Evolutionary conservation across 75 land plant species (phyloP), one percentile per base, ranked within the genome.

Genomic region (Azolla pinnata): DNA sequence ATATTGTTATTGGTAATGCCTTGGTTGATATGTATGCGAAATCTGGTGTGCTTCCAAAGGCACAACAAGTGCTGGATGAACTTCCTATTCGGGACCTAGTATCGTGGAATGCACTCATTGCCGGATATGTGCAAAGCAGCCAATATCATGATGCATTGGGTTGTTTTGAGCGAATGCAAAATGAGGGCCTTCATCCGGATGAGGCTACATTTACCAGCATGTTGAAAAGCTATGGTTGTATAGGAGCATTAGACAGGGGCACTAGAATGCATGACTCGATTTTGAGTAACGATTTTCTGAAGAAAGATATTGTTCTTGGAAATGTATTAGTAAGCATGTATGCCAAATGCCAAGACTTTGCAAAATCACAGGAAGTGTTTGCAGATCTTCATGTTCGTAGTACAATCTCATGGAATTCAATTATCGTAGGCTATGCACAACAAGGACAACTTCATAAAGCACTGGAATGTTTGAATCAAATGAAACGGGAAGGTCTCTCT

Each of bases 41-140:
- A 21, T 66, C 62, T 45, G 70, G 80, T 0, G 10, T 18, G 1
- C 19, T 64, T 27, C 60, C 53, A 20, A 66, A 70, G 26, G 64
- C 72, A 29, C 27, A 73, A 44, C 47, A 60, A 44, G 71, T 74
- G 10, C 83, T 87, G 49, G 59, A 63, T 44, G 64, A 44, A 1
- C 56, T 75, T 2, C 27, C 30, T 5, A 70, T 71, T 1, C 46
- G 72, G 40, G 85, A 85, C 56, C 42, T 76, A 21, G 79, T 88
- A 9, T 74, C 89, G 10, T 88, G 93, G 88, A 88, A 81, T 69
- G 80, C 93, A 33, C 69, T 88, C 69, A 77, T 85, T 26, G 67
- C 68, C 32, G 93, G 82, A 1, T 85, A 82, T 71, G 77, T 86
- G 19, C 56, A 80, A 10, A 79, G 83, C 57, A 90, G 85, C 29